Evolutionary conservation across 768 basidiomycete species (phyloP).

Genomic region (Lactarius vividus): DNA sequence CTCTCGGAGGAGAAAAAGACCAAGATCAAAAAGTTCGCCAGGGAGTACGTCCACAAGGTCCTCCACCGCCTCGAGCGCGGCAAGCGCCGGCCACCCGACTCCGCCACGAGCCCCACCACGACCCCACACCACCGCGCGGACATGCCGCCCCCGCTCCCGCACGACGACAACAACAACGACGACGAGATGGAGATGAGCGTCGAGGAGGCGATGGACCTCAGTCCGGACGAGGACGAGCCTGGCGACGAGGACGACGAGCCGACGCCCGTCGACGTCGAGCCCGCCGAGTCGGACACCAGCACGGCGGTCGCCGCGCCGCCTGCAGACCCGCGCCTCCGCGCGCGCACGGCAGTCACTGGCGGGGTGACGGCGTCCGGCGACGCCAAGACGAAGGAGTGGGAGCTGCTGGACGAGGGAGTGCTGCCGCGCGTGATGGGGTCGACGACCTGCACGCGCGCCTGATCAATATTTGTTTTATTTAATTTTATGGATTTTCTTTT

Average conservation of each 20-base stretch:
- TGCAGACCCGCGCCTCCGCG: constrained; percentile 24
- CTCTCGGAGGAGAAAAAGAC: constrained; percentile 81
- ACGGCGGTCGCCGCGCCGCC: constrained; percentile 19
- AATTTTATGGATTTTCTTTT: constrained; percentile 2
- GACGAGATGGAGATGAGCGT: constrained; percentile 30
- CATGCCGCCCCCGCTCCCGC: neutral
- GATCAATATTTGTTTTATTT: constrained; percentile 2
- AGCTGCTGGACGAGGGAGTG: constrained; percentile 29
- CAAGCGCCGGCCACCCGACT: constrained; percentile 30
- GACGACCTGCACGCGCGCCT: neutral
- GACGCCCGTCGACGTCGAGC: constrained; percentile 26
- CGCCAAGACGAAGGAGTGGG: constrained; percentile 38
- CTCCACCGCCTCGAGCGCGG: constrained; percentile 62
- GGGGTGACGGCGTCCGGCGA: neutral
- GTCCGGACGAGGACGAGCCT: constrained; percentile 25
- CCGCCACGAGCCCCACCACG: neutral
- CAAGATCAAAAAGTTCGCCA: constrained; percentile 92
- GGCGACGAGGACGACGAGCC: constrained; percentile 21
- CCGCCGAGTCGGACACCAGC: constrained; percentile 27
- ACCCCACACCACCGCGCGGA: neutral
- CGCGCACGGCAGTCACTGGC: neutral
- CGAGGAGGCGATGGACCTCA: constrained; percentile 33
- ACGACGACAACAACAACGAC: neutral
- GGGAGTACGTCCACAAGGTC: constrained; percentile 86
- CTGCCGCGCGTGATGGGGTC: neutral